These are phyloP conservation scores for Metschnikowia santaceciliae DNA, from an alignment of 805 yeast species.

Conservation along the genomic window DNA sequence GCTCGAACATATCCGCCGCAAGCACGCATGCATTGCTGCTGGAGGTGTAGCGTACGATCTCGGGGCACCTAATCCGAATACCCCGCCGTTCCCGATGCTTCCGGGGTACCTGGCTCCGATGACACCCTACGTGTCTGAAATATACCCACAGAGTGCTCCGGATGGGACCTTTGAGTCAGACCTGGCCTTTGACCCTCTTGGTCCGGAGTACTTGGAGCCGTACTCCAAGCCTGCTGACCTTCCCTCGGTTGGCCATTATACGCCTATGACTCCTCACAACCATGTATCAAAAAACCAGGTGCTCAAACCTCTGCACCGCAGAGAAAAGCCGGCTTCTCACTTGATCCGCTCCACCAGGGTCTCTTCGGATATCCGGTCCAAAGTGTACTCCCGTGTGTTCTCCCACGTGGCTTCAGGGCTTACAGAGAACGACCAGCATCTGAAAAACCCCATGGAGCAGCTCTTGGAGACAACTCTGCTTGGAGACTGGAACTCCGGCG, in stretches of 20 bases:
- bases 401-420: neutral
- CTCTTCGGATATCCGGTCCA: neutral
- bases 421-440: neutral
- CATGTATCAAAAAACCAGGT: neutral
- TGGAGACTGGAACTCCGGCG: neutral
- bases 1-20: slow-evolving; percentile 27
- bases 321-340: neutral
- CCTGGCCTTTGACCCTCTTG: neutral
- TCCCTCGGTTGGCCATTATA: too few relatives aligned
- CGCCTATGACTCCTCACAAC: neutral
- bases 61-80: neutral
- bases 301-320: neutral
- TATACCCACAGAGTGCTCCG: neutral
- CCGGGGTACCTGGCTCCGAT: neutral
- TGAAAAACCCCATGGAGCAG: neutral
- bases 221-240: neutral
- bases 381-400: neutral
- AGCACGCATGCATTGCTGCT: neutral
- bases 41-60: neutral
- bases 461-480: neutral
- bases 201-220: neutral
- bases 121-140: neutral
- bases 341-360: neutral
- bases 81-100: neutral
- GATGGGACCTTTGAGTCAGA: neutral